Evolutionary conservation across 2,329 filamentous ascomycete genomes (phyloP), one percentile per base, ranked within the genome.

Genomic region (Byssochlamys sp.): DNA sequence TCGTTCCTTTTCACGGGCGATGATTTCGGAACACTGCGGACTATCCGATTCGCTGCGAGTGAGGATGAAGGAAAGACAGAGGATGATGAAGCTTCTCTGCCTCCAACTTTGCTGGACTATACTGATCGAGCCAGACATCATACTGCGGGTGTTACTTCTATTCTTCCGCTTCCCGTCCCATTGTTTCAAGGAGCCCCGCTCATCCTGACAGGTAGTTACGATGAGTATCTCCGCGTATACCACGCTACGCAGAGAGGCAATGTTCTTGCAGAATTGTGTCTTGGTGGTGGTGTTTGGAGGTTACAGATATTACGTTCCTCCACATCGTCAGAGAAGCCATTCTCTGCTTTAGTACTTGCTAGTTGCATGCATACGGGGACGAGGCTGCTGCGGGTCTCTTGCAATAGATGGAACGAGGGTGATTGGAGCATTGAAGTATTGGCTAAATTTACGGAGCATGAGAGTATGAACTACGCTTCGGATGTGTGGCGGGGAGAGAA

Each of bases 381-480:
- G 9, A 82, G 86, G 56, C 74, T 97, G n/a, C 69, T 86, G 2
- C 72, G 73, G 58, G 66, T 85, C 2, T 67, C 59, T 39, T 65
- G 66, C 33, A 60, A 54, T 29, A 50, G 56, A 19, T 59, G 63
- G 28, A 67, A 69, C 1, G 65, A 73, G 1, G 69, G 72, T 60
- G 59, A 74, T 57, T 90, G 86, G 81, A 67, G 66, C 1, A 85
- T 94, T 58, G 76, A 81, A 50, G 78, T 92, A 1, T 63, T 91
- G 52, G 85, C 81, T 0, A 81, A 80, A 55, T 95, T 95, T 67
- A 87, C 90, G 64, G 88, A 92, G 69, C 91, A 96, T 69, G 79
- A 88, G 74, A 96, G 90, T 70, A 96, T 96, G 90, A 96, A 95
- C 67, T 97, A 97, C 70, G 91, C 87, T 5, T 89, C 88, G 65